A percentile compares a stretch with the other conserved stretches of the same genome.
phyloP scores from a whole-genome alignment of 2,329 filamentous ascomycete genomes.

The Epichloe gansuensis region DNA sequence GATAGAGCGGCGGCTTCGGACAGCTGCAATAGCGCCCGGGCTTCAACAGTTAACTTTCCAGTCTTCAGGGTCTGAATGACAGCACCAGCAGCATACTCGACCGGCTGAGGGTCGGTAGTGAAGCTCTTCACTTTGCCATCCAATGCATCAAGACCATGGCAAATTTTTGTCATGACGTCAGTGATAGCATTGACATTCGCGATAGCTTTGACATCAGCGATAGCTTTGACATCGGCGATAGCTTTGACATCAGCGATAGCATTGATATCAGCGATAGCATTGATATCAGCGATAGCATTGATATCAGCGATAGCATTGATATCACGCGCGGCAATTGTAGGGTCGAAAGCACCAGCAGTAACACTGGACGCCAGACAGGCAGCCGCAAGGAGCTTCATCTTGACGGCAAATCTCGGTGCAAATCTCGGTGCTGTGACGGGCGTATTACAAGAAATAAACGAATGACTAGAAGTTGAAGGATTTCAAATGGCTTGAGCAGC shows the following conservation, averaged over 20 bases:
- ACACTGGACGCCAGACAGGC: constrained; percentile 5
- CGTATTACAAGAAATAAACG: neutral
- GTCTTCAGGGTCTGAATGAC: constrained; percentile 3
- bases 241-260: no score
- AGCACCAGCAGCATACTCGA: neutral
- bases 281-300: neutral
- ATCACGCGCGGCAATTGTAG: neutral
- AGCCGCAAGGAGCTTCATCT: constrained; percentile 4
- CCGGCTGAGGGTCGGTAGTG: neutral
- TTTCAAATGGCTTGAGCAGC: constrained; percentile 1
- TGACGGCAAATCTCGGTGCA: neutral
- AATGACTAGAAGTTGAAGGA: constrained; percentile 3
- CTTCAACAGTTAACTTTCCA: neutral
- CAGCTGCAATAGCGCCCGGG: neutral
- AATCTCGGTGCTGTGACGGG: neutral
- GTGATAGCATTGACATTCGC: neutral
- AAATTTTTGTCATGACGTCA: neutral
- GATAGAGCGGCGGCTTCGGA: neutral
- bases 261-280: no score
- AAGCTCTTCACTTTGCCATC: neutral
- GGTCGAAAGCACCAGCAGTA: neutral
- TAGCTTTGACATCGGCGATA: no score
- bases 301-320: neutral
- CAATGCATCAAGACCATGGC: neutral
- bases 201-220: no score